A percentile compares a stretch with the other conserved stretches of the same genome.
These are phyloP conservation scores for Euphrasia arctica DNA, from an alignment of 305 asterid species.

Conservation along the genomic window DNA sequence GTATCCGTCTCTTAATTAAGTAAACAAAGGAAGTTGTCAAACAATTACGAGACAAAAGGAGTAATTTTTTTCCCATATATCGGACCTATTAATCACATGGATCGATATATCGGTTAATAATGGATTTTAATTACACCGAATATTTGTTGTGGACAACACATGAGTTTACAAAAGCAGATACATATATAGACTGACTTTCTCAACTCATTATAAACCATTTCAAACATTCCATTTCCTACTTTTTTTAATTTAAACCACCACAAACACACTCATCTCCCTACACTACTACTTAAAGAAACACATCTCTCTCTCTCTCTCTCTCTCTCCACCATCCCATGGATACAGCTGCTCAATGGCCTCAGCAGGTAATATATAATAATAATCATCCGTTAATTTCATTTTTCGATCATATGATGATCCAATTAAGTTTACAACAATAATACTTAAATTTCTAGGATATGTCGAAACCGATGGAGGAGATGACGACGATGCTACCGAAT, in stretches of 20 bases:
- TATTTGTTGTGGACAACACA: no score
- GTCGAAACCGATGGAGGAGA: conserved; percentile 40
- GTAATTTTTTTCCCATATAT: no score
- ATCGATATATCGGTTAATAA: no score
- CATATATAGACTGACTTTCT: neutral
- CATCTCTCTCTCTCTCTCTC: conserved; percentile 12
- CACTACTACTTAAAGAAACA: conserved; percentile 10
- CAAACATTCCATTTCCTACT: conserved; percentile 38
- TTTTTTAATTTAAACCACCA: conserved; percentile 28
- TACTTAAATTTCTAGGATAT: neutral
- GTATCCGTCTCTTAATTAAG: no score
- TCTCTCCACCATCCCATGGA: conserved; percentile 44
- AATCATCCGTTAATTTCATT: neutral
- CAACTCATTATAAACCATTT: conserved; percentile 20
- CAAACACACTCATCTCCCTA: conserved; percentile 20
- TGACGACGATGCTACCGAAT: no score
- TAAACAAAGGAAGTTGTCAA: no score
- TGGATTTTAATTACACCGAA: no score
- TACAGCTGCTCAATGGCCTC: conserved; percentile 79
- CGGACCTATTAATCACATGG: no score
- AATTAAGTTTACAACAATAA: no score
- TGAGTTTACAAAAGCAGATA: no score
- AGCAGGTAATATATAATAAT: conserved; percentile 65
- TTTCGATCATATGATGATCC: neutral
- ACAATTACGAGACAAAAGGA: no score